Evolutionary conservation across 2,329 filamentous ascomycete species (phyloP).

Genomic region (Simplicillium aogashimaense): DNA sequence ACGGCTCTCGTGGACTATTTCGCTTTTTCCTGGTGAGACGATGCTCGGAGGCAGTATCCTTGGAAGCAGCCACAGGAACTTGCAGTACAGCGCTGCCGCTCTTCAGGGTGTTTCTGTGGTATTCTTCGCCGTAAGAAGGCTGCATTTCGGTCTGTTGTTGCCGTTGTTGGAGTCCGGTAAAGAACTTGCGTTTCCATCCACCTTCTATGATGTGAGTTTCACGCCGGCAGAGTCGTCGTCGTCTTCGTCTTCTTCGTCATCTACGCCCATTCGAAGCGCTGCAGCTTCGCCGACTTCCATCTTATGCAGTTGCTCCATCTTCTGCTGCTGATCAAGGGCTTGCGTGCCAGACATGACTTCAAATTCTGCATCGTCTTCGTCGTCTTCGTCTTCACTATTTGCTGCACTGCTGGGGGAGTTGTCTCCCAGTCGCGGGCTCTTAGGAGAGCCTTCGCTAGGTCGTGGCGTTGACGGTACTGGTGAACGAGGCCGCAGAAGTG

Average conservation of each 20-base stretch:
- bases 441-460: constrained; percentile 7
- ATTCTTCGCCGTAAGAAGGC: too few relatives aligned
- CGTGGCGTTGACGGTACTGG: constrained; percentile 6
- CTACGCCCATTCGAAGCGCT: constrained; percentile 32
- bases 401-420: constrained; percentile 21
- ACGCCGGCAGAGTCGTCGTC: constrained; percentile 14
- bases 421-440: constrained; percentile 13
- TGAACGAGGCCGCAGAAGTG: constrained; percentile 10
- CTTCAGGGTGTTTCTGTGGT: too few relatives aligned
- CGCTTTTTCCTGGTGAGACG: too few relatives aligned
- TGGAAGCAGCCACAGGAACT: too few relatives aligned
- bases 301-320: constrained; percentile 41
- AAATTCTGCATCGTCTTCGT: constrained; percentile 30
- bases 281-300: constrained; percentile 52
- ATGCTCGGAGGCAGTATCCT: too few relatives aligned
- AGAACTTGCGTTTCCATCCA: neutral
- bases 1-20: too few relatives aligned
- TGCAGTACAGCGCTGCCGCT: too few relatives aligned
- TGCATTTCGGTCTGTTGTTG: neutral
- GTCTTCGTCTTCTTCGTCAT: constrained; percentile 28
- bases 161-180: too few relatives aligned
- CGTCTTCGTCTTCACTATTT: constrained; percentile 23
- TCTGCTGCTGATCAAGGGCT: constrained; percentile 34
- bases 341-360: constrained; percentile 34
- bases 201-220: neutral